A percentile compares a stretch with the other conserved stretches of the same genome.
Evolutionary conservation across 2,329 filamentous ascomycete species (phyloP).

Genomic region (Aureobasidium namibiae): DNA sequence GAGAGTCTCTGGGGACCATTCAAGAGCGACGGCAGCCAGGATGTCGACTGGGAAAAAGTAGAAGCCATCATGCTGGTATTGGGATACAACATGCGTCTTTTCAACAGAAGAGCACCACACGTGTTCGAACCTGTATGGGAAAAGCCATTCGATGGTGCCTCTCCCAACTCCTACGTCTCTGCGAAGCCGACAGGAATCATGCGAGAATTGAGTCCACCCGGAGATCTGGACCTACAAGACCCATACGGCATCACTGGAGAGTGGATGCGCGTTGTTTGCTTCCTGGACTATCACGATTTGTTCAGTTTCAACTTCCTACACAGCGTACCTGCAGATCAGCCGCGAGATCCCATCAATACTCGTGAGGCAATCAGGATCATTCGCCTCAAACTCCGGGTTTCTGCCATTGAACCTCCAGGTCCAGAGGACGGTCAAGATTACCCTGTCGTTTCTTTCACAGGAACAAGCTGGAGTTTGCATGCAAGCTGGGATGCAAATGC

Average conservation of each 20-base stretch:
- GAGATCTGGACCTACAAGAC: constrained; percentile 34
- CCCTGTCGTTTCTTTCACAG: constrained; percentile 62
- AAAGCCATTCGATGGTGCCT: constrained; percentile 48
- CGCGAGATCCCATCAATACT: constrained; percentile 46
- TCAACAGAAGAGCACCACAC: constrained; percentile 33
- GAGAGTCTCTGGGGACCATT: constrained; percentile 65
- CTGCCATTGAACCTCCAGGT: constrained; percentile 49
- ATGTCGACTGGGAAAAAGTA: constrained; percentile 72
- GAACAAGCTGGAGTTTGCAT: constrained; percentile 54
- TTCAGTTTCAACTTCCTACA: constrained; percentile 60
- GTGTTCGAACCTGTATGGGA: constrained; percentile 48
- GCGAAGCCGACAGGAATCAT: background rate
- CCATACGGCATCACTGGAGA: constrained; percentile 64
- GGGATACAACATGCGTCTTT: constrained; percentile 51
- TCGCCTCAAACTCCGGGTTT: constrained; percentile 57
- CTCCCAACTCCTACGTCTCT: constrained; percentile 35
- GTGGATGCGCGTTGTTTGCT: constrained; percentile 51
- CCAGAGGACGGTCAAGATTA: constrained; percentile 47
- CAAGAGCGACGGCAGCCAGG: constrained; percentile 50
- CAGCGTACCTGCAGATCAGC: constrained; percentile 24
- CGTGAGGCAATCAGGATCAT: constrained; percentile 65
- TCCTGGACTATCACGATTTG: constrained; percentile 61
- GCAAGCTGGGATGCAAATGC: constrained; percentile 60
- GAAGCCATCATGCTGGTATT: constrained; percentile 66
- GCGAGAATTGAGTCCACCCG: constrained; percentile 11